These are phyloP conservation scores for Calonectria pseudoturangicola DNA, from an alignment of 2,329 filamentous ascomycete genomes.

Conservation along the genomic window DNA sequence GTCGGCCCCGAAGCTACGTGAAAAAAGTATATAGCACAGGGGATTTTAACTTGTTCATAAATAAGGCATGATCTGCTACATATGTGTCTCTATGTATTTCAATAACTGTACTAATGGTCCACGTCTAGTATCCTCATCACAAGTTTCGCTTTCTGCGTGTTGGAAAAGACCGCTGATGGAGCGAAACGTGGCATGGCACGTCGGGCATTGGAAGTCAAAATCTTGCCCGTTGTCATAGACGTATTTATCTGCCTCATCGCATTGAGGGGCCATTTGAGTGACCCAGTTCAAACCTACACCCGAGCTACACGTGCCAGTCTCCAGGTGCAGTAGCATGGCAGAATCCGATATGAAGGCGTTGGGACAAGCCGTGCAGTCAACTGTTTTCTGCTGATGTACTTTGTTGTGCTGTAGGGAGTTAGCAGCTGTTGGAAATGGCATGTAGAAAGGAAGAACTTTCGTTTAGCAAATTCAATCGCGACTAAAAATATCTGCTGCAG, in stretches of 20 bases:
- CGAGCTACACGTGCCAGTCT: conserved; percentile 46
- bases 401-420: conserved; percentile 6
- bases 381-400: background rate
- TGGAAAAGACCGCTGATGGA: conserved; percentile 45
- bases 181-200: conserved; percentile 38
- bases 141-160: conserved; percentile 51
- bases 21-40: background rate
- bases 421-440: background rate
- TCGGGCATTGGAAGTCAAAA: conserved; percentile 44
- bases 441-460: background rate
- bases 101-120: conserved; percentile 13
- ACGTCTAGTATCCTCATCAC: conserved; percentile 27
- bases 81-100: background rate
- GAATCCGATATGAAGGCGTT: conserved; percentile 15
- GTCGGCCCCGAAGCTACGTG: background rate
- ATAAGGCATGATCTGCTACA: background rate
- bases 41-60: background rate
- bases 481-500: background rate
- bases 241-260: conserved; percentile 27
- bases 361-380: background rate
- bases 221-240: conserved; percentile 13
- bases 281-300: conserved; percentile 34
- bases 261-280: conserved; percentile 34
- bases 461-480: conserved; percentile 6
- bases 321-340: conserved; percentile 43